These are phyloP conservation scores for Nannochloropsis salina DNA, from an alignment of 108 stramenopile genomes.

Conservation along the genomic window DNA sequence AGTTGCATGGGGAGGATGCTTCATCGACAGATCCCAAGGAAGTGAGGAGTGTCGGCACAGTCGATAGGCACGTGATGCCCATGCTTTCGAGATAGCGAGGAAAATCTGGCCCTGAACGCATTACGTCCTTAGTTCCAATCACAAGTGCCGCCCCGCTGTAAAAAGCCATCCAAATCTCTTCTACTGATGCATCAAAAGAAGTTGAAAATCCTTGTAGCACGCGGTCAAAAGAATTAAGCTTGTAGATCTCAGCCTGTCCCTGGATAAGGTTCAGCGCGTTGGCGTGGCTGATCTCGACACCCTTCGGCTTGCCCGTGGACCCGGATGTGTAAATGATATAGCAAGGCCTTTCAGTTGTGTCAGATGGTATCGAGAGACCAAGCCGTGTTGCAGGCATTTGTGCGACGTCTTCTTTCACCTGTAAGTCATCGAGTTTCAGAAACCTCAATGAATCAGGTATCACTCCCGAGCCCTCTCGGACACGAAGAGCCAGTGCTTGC, in stretches of 20 bases:
- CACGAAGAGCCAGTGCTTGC: background rate
- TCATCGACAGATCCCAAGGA: background rate
- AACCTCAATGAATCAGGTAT: background rate
- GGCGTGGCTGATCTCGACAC: conserved; percentile 18
- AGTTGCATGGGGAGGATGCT: background rate
- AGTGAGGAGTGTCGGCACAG: conserved; percentile 5
- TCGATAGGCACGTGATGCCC: background rate
- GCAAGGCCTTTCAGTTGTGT: background rate
- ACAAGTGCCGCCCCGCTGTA: background rate
- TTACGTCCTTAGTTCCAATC: background rate
- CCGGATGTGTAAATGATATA: conserved; percentile 25
- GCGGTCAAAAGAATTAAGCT: background rate
- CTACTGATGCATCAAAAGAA: conserved; percentile 6
- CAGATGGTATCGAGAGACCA: background rate
- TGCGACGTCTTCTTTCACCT: background rate
- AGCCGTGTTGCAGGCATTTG: background rate
- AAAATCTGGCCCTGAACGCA: background rate
- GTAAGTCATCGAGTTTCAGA: background rate
- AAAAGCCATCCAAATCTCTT: background rate
- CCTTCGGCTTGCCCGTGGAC: conserved; percentile 28
- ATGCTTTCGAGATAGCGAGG: background rate
- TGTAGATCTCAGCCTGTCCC: background rate
- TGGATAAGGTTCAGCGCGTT: conserved; percentile 20
- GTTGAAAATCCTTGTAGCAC: background rate
- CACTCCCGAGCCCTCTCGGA: background rate